Evolutionary conservation across 2,329 filamentous ascomycete species (phyloP).

Genomic region (Emericellopsis atlantica): DNA sequence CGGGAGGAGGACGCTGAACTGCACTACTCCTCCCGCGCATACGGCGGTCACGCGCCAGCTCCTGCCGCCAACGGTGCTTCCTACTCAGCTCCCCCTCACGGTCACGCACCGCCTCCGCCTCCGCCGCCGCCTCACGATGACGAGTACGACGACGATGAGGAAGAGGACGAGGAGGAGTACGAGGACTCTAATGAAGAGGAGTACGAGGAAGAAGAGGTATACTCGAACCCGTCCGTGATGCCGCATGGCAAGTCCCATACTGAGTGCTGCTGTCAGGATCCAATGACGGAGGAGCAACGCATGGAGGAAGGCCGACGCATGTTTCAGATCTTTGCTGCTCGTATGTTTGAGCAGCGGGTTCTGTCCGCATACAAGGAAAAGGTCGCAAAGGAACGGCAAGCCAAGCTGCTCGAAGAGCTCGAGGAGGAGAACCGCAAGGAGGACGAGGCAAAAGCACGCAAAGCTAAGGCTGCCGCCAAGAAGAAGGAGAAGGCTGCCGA

Average conservation of each 20-base stretch:
- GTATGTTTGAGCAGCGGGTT: constrained; percentile 98
- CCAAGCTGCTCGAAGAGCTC: constrained; percentile 81
- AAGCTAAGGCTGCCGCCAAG: constrained; percentile 86
- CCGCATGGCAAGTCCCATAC: constrained; percentile 24
- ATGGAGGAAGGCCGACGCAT: constrained; percentile 98
- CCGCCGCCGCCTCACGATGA: constrained; percentile 54
- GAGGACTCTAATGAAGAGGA: constrained; percentile 52
- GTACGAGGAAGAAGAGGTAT: constrained; percentile 69
- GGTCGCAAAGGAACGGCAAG: constrained; percentile 82
- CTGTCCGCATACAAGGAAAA: constrained; percentile 97
- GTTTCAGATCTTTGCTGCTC: constrained; percentile 98
- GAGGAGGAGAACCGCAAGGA: constrained; percentile 71
- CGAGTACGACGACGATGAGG: constrained; percentile 58
- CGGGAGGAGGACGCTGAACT: constrained; percentile 75
- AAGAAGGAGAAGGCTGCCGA: constrained; percentile 87
- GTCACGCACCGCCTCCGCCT: constrained; percentile 29
- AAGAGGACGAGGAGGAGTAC: constrained; percentile 44
- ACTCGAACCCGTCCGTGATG: constrained; percentile 26
- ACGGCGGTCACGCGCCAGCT: constrained; percentile 13
- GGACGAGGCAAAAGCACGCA: constrained; percentile 77
- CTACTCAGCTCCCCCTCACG: constrained; percentile 43
- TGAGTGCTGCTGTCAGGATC: constrained; percentile 54
- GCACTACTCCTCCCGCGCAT: constrained; percentile 43
- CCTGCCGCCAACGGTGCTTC: constrained; percentile 43
- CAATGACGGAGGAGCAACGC: constrained; percentile 94